phyloP scores from a whole-genome alignment of 495 filamentous ascomycete species.

The Penicillium turbatum region DNA sequence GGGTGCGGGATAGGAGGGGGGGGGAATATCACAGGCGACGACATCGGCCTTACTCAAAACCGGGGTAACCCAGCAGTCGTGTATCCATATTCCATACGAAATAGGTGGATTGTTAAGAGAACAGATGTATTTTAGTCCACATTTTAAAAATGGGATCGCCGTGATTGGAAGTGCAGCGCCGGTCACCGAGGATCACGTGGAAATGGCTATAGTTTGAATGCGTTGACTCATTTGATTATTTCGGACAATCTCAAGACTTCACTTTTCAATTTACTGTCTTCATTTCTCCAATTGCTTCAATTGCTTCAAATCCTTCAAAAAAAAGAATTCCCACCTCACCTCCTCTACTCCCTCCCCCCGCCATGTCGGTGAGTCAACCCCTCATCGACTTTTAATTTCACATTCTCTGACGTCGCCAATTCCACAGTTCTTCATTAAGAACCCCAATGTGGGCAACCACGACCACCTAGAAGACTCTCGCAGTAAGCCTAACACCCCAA shows the following conservation, averaged over 20 bases:
- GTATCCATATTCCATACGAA: neutral
- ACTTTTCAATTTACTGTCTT: too few relatives aligned
- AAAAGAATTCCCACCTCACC: slow-evolving; percentile 2
- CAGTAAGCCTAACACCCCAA: slow-evolving; percentile 51
- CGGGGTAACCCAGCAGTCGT: too few relatives aligned
- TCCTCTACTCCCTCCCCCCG: slow-evolving; percentile 16
- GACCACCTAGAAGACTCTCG: slow-evolving; percentile 82
- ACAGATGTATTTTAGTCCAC: neutral
- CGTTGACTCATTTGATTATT: slow-evolving; percentile 26
- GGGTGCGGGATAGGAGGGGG: neutral
- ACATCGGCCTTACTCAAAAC: too few relatives aligned
- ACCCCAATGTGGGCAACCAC: slow-evolving; percentile 82
- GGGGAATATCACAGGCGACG: neutral
- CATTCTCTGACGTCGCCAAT: slow-evolving; percentile 9
- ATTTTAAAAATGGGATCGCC: slow-evolving; percentile 9
- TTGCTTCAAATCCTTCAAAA: neutral
- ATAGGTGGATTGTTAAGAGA: neutral
- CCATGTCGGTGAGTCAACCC: slow-evolving; percentile 43
- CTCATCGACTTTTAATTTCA: slow-evolving; percentile 8
- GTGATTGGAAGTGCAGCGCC: slow-evolving; percentile 20
- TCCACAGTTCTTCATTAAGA: slow-evolving; percentile 77
- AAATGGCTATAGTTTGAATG: slow-evolving; percentile 1
- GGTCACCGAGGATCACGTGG: slow-evolving; percentile 23
- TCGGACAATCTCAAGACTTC: too few relatives aligned
- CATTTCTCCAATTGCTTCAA: neutral